Evolutionary conservation across 495 filamentous ascomycete genomes (phyloP), one percentile per base, ranked within the genome.

Genomic region (Sphaerosporella brunnea): DNA sequence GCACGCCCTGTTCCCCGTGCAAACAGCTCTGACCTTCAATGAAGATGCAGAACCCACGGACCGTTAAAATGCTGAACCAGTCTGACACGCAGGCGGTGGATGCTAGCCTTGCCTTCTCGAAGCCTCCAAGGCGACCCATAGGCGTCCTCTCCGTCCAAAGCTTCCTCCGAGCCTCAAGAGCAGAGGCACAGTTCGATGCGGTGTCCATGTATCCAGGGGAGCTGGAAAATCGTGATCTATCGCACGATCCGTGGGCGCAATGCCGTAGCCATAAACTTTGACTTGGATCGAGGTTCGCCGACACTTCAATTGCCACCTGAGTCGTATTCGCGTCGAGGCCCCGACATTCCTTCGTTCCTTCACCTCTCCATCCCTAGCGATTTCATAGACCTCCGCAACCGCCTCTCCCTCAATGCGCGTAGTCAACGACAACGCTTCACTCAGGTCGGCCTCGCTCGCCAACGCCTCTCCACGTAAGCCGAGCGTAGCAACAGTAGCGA

Each of bases 381-480:
- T 71, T 37, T 68, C 70, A 43, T 73, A 54, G 25, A 52, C 64
- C 4, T 62, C 63, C 0, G 76, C 87, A 20, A 79, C 75, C n/a
- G 69, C 57, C 51, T 94, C 81, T 0, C 77, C 70, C 37, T 79
- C 73, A 16, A 75, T 68, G 39, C 79, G 73, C 0, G 90, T 96
- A 2, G 71, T 79, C 26, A 95, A 64, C 0, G 64, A 68, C 44
- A 95, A 51, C 2, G 65, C 51, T 3, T 75, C 70, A 11, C 71
- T 80, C 52, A 93, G 60, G 47, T 83, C 74, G 15, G 75, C 79
- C 23, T 73, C 72, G 59, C 82, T 87, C 0, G 86, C 83, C 41
- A 96, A 63, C 8, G 90, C 86, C 60, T 87, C 77, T 8, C 90
- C 90, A 41, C 90, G 70, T 57, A 97, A 97, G 0, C 90, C 90